phyloP scores from a whole-genome alignment of 2,329 filamentous ascomycete genomes.

The Penicillium sp. region DNA sequence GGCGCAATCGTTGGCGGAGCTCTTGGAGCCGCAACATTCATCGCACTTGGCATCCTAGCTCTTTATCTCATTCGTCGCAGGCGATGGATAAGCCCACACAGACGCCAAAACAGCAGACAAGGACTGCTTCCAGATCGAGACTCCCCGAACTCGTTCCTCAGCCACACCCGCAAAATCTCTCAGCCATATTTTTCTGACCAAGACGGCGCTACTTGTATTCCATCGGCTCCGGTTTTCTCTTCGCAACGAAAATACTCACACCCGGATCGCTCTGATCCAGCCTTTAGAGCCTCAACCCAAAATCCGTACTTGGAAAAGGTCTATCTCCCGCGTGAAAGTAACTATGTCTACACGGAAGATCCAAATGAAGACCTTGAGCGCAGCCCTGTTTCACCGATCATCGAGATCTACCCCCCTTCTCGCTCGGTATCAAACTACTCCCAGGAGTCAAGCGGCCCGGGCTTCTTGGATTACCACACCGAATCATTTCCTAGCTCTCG shows the following conservation, averaged over 20 bases:
- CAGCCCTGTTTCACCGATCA: slow-evolving; percentile 8
- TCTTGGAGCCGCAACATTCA: slow-evolving; percentile 27
- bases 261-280: neutral
- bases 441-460: slow-evolving; percentile 5
- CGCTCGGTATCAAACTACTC: slow-evolving; percentile 18
- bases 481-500: neutral
- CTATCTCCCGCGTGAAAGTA: neutral
- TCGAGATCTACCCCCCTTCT: slow-evolving; percentile 15
- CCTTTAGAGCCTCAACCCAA: slow-evolving; percentile 3
- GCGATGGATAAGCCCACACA: slow-evolving; percentile 11
- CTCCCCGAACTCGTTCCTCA: slow-evolving; percentile 16
- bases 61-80: slow-evolving; percentile 25
- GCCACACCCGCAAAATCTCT: slow-evolving; percentile 2
- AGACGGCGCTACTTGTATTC: neutral
- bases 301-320: slow-evolving; percentile 7
- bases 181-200: slow-evolving; percentile 10
- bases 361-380: neutral
- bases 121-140: slow-evolving; percentile 16
- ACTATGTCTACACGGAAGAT: neutral
- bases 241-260: neutral
- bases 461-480: slow-evolving; percentile 8
- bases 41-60: slow-evolving; percentile 25
- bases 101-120: slow-evolving; percentile 15
- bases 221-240: slow-evolving; percentile 14
- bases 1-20: slow-evolving; percentile 31